A percentile compares a stretch with the other conserved stretches of the same genome.
Conservation (phyloP, 306 rosid species). For the Citrullus amarus region DNA sequence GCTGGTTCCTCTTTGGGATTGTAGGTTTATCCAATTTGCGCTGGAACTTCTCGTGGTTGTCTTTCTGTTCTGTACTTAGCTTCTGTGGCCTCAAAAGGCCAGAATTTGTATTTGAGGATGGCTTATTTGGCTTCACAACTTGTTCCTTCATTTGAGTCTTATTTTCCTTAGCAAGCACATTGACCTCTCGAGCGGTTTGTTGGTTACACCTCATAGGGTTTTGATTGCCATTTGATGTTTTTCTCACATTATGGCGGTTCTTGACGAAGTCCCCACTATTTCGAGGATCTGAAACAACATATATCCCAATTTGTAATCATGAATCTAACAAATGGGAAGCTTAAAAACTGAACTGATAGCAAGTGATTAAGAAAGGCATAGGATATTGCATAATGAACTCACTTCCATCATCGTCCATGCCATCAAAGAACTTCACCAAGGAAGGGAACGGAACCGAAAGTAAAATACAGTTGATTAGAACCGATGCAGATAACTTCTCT, state of each 20-base stretch:
- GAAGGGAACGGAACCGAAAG: constrained; percentile 20
- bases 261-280: constrained; percentile 33
- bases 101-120: constrained; percentile 26
- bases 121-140: constrained; percentile 32
- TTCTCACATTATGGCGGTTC: constrained; percentile 48
- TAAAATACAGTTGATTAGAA: constrained; percentile 26
- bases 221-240: constrained; percentile 26
- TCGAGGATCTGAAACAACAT: constrained; percentile 75
- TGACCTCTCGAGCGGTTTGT: constrained; percentile 21
- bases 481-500: not conserved
- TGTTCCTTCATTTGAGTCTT: constrained; percentile 37
- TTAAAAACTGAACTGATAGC: constrained; percentile 20
- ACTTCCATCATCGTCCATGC: constrained; percentile 97
- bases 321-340: constrained; percentile 24
- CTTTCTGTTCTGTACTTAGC: constrained; percentile 28
- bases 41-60: constrained; percentile 23
- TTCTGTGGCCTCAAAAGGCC: constrained; percentile 47
- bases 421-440: constrained; percentile 72
- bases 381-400: constrained; percentile 40
- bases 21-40: constrained; percentile 26
- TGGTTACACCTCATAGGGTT: constrained; percentile 26
- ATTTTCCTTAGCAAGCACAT: constrained; percentile 27
- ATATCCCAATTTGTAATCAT: constrained; percentile 22
- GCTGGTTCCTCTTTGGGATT: constrained; percentile 39
- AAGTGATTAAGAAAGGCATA: constrained; percentile 23